phyloP scores from a whole-genome alignment of 106 monocot genomes.

The Alisma plantagoaquatica region DNA sequence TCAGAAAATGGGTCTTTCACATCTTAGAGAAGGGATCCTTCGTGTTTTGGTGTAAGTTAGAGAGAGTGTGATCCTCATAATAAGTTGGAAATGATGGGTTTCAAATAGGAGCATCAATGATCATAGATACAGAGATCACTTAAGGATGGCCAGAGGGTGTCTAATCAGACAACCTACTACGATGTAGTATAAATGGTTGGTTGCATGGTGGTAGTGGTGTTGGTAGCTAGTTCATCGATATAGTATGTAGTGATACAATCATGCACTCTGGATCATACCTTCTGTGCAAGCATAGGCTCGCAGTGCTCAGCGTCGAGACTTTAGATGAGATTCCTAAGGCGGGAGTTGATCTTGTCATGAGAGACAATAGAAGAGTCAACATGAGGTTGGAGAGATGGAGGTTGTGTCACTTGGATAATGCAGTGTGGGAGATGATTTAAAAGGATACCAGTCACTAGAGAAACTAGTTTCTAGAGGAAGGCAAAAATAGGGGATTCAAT shows the following conservation, averaged over 20 bases:
- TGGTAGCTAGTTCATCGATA: constrained; percentile 90
- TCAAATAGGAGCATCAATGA: neutral
- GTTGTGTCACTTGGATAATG: no score
- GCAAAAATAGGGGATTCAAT: no score
- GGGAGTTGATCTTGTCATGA: constrained; percentile 97
- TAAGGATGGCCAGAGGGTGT: neutral
- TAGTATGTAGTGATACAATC: constrained; percentile 83
- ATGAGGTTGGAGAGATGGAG: no score
- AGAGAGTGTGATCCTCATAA: constrained; percentile 86
- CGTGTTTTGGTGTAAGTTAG: constrained; percentile 95
- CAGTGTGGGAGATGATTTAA: no score
- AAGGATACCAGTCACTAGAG: no score
- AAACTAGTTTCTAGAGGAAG: no score
- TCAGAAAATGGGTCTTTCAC: no score
- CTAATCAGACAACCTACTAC: constrained; percentile 15
- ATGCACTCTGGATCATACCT: constrained; percentile 88
- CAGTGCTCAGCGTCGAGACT: constrained; percentile 84
- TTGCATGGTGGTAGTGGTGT: constrained; percentile 93
- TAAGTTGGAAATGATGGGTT: constrained; percentile 35
- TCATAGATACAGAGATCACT: neutral
- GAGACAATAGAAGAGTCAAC: no score
- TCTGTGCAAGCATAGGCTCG: constrained; percentile 85
- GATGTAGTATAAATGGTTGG: constrained; percentile 79
- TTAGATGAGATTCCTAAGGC: constrained; percentile 91
- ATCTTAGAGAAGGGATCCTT: constrained; percentile 87